These are phyloP conservation scores for Hypoxylon sp. DNA, from an alignment of 2,329 filamentous ascomycete species.

Conservation along the genomic window DNA sequence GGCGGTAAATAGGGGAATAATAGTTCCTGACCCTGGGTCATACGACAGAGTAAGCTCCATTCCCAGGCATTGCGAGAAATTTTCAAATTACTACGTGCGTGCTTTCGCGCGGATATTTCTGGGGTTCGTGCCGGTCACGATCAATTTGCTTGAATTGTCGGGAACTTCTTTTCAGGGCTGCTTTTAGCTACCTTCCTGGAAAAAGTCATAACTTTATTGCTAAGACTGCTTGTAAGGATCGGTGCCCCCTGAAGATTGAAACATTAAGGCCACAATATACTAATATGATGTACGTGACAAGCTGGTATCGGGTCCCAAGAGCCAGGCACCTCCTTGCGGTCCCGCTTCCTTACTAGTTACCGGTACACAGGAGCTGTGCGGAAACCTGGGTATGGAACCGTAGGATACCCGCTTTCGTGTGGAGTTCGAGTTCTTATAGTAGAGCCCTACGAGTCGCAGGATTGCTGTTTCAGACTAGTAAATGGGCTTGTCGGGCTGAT, in stretches of 20 bases:
- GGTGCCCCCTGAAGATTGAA: conserved; percentile 34
- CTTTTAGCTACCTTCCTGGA: conserved; percentile 24
- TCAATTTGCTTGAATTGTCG: conserved; percentile 23
- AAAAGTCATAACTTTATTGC: conserved; percentile 29
- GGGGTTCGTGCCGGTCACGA: conserved; percentile 24
- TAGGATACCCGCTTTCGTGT: conserved; percentile 41
- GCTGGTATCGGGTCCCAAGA: conserved; percentile 38
- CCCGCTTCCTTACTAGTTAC: conserved; percentile 35
- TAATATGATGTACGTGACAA: conserved; percentile 45
- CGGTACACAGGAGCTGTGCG: conserved; percentile 23
- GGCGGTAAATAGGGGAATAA: conserved; percentile 34
- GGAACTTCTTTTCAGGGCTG: conserved; percentile 9
- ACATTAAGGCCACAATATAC: conserved; percentile 29
- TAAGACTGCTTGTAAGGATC: conserved; percentile 39
- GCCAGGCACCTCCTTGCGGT: conserved; percentile 37
- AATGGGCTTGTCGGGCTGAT: conserved; percentile 26
- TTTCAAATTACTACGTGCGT: conserved; percentile 37
- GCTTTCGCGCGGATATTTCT: conserved; percentile 23
- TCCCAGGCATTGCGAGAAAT: conserved; percentile 29
- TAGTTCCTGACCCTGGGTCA: conserved; percentile 32
- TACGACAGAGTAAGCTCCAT: conserved; percentile 39
- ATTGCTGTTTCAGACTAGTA: conserved; percentile 34
- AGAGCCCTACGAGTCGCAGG: conserved; percentile 41
- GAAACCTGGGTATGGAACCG: conserved; percentile 34
- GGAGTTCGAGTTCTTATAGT: conserved; percentile 32